Conservation (phyloP, 108 stramenopile species). For the Pseudonitzschia delicatissima region DNA sequence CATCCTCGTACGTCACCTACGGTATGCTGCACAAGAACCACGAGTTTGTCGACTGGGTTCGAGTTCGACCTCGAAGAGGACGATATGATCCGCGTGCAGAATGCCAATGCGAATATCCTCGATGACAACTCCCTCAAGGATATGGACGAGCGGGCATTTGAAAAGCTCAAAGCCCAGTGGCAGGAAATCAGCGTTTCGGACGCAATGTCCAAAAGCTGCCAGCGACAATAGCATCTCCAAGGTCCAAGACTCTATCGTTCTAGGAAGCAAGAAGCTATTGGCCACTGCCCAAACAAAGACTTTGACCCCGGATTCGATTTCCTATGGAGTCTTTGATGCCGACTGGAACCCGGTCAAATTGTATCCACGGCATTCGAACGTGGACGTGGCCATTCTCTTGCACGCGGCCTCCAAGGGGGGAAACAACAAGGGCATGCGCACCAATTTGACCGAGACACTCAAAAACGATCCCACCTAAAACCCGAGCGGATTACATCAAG, state of each 20-base stretch:
- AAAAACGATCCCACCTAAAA: not conserved
- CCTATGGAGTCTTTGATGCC: constrained; percentile 8
- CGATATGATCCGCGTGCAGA: not conserved
- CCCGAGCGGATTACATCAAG: not conserved
- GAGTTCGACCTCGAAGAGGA: not conserved
- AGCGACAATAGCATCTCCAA: no score
- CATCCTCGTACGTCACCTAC: not conserved
- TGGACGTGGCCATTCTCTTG: constrained; percentile 3
- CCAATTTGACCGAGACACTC: not conserved
- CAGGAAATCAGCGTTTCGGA: no score
- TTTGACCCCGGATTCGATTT: not conserved
- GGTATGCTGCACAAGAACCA: not conserved
- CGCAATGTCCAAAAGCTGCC: no score
- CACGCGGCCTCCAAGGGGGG: not conserved
- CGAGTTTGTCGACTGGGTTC: not conserved
- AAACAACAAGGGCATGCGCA: not conserved
- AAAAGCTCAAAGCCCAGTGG: no score
- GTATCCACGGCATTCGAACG: not conserved
- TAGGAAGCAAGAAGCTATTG: no score
- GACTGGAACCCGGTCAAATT: constrained; percentile 4
- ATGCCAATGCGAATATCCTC: not conserved
- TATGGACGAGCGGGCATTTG: not conserved
- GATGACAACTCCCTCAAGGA: not conserved
- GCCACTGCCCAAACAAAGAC: no score
- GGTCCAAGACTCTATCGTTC: no score